Evolutionary conservation across 2,329 filamentous ascomycete genomes (phyloP), one percentile per base, ranked within the genome.

Genomic region (Monilinia vaccinii-corymbosi): DNA sequence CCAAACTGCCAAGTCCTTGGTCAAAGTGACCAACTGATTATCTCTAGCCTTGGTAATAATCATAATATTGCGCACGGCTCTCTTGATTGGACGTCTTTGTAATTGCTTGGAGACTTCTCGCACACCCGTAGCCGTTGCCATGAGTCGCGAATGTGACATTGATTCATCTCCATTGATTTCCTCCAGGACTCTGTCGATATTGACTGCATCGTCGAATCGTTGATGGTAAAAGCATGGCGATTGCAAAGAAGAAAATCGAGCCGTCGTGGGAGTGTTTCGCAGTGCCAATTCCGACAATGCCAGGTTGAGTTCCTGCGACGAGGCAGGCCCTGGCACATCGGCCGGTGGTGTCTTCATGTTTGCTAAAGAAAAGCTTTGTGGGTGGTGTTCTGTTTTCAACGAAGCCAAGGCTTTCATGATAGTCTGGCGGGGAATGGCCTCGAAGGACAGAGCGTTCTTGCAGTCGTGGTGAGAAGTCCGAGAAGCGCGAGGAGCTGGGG

Each of bases 141-240:
- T 90, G 46, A 99, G 82, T 58, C 92, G 85, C 11, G 91, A 96
- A 75, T 97, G 94, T 38, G 91, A 96, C 79, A 97, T 87, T 74
- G 84, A 91, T 69, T 96, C 91, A 67, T 94, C 87, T 58, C 85
- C 88, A 71, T 87, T 87, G 69, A 97, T 96, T 75, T 99, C 94
- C 71, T 97, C 92, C 8, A 99, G 80, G 7, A 99, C 91, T 75
- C 89, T 94, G 67, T 94, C 89, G 61, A 97, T 91, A 73, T 99
- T 91, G 68, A 99, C 91, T 10, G 92, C 90, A 72, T 96, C 91
- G 69, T 97, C 94, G 71, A 99, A 99, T 64, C 93, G 85, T 75
- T 95, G 89, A 76, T 99, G 94, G 77, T 96, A 97, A 76, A 96
- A 99, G 77, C 94, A 99, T 16, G 94, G 94, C 48, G 92, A 97